These are phyloP conservation scores for Dryas drummondii DNA, from an alignment of 306 rosid genomes.

Conservation along the genomic window DNA sequence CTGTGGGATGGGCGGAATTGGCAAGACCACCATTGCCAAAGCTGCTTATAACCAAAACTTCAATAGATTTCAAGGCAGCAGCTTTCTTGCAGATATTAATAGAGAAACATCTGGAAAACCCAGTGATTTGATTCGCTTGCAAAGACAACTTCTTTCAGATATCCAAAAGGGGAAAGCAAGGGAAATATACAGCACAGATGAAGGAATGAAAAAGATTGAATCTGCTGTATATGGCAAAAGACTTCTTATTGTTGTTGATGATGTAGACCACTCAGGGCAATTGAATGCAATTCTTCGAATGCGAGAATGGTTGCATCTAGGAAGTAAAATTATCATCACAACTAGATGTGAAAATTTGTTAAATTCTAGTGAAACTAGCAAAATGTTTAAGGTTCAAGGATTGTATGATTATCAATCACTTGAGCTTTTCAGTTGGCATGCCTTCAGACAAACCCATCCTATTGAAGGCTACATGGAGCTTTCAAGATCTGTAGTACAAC, in stretches of 20 bases:
- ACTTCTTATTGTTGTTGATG: neutral
- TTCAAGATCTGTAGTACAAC: neutral
- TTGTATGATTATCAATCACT: too few relatives aligned
- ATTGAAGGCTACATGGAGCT: neutral
- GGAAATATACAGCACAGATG: neutral
- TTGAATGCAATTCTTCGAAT: neutral
- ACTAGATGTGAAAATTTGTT: too few relatives aligned
- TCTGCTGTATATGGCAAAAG: too few relatives aligned
- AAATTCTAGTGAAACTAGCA: too few relatives aligned
- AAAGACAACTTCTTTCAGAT: neutral
- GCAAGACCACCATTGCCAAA: neutral
- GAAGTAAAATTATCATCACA: too few relatives aligned
- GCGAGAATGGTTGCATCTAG: too few relatives aligned
- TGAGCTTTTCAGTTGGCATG: neutral
- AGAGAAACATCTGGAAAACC: neutral
- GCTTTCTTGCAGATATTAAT: neutral
- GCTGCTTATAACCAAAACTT: neutral
- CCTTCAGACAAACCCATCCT: neutral
- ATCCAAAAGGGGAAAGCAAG: neutral
- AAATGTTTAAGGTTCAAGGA: too few relatives aligned
- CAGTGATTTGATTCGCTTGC: neutral
- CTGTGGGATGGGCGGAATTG: too few relatives aligned
- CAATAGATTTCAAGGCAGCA: neutral
- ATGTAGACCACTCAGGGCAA: neutral
- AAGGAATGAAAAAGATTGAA: neutral